Percentiles rank a stretch among this genome's conserved stretches.
These are phyloP conservation scores for Solanum habrochaites DNA, from an alignment of 257 asterid species.

Conservation along the genomic window DNA sequence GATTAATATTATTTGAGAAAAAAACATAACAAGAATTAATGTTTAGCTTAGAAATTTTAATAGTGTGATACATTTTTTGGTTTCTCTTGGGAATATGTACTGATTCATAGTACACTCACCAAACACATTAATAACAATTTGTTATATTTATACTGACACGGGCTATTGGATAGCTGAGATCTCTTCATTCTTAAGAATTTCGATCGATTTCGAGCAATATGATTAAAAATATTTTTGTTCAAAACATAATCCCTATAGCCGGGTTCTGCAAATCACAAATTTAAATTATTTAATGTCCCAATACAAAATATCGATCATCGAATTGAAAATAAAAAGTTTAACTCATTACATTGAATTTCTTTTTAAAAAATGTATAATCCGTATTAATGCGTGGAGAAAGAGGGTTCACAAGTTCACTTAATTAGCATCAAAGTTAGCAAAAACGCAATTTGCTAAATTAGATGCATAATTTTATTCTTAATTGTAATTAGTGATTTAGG, in stretches of 20 bases:
- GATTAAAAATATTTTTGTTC: no score
- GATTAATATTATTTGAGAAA: neutral
- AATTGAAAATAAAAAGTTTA: no score
- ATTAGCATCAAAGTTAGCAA: slow-evolving; percentile 6
- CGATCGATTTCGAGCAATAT: rapidly evolving
- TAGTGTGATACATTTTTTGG: neutral
- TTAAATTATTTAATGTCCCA: neutral
- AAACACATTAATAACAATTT: neutral
- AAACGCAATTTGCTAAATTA: neutral
- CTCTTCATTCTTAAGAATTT: no score
- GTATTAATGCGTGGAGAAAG: neutral
- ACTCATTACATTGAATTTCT: neutral
- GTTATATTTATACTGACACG: no score
- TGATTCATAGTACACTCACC: neutral
- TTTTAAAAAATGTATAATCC: neutral
- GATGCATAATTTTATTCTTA: neutral
- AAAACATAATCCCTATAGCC: no score
- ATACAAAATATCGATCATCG: neutral
- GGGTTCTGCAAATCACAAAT: no score
- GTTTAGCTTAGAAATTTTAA: neutral
- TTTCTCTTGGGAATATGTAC: neutral
- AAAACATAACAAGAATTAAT: neutral
- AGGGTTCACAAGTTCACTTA: slow-evolving; percentile 6
- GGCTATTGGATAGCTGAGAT: no score
- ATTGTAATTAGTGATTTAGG: neutral